Percentiles rank a stretch among this genome's conserved stretches.
These are phyloP conservation scores for Sporothrix protearum DNA, from an alignment of 2,329 filamentous ascomycete genomes.

Conservation along the genomic window DNA sequence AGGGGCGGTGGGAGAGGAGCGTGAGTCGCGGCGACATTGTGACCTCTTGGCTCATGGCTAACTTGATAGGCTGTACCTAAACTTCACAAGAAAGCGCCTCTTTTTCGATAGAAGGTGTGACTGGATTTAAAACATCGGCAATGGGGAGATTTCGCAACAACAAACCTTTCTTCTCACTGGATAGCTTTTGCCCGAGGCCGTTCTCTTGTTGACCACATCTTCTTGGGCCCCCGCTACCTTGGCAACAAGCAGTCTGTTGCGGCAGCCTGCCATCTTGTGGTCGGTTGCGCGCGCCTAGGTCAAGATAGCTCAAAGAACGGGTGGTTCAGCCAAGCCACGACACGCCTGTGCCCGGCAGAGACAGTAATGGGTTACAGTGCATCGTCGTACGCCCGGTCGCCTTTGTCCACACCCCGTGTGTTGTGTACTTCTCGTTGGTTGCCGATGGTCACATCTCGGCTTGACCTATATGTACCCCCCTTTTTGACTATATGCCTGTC, in stretches of 20 bases:
- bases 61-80: not conserved
- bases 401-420: not conserved
- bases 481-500: not conserved
- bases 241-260: not conserved
- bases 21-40: not conserved
- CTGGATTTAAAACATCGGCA: not conserved
- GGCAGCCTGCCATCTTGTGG: not conserved
- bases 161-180: not conserved
- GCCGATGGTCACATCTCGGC: not conserved
- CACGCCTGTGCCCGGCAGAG: not conserved
- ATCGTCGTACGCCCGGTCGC: conserved; percentile 4
- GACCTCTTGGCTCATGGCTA: not conserved
- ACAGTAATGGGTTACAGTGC: not conserved
- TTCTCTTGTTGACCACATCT: not conserved
- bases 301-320: not conserved
- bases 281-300: not conserved
- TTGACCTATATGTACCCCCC: not conserved
- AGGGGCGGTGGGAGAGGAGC: not conserved
- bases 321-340: not conserved
- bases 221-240: not conserved
- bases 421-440: not conserved
- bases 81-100: not conserved
- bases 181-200: not conserved
- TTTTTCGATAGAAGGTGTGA: not conserved
- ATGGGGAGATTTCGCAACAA: not conserved